Conservation (phyloP, 192 early-diverging fungal genomes). For the Phycomyces nitens region DNA sequence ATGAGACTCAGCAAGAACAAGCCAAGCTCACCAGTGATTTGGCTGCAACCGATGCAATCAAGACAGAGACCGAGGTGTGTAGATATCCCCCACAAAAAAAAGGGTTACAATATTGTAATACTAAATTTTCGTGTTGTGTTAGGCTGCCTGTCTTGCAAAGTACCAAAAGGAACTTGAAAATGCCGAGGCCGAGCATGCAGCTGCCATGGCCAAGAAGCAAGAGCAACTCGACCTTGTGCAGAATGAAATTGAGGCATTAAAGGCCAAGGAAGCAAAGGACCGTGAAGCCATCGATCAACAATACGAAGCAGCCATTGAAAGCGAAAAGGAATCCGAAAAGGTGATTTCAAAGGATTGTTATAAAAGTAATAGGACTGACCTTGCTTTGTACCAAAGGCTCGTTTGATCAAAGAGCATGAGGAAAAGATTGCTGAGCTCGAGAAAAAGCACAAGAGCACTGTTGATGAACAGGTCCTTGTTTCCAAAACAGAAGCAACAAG, state of each 20-base stretch:
- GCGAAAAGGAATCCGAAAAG: constrained; percentile 5
- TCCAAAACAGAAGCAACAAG: neutral
- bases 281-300: neutral
- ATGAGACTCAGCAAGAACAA: constrained; percentile 11
- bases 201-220: neutral
- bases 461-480: neutral
- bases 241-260: constrained; percentile 9
- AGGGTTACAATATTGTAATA: neutral
- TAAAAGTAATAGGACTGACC: too few species aligned
- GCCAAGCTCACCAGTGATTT: neutral
- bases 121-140: neutral
- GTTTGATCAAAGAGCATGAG: constrained; percentile 9
- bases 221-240: constrained; percentile 9
- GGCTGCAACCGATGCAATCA: neutral
- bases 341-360: neutral
- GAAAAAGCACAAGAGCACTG: neutral
- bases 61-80: neutral
- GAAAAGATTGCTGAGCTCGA: constrained; percentile 10
- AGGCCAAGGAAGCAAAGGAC: constrained; percentile 4
- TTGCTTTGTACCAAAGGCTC: too few species aligned
- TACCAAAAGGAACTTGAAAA: constrained; percentile 9
- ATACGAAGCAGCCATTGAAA: constrained; percentile 1
- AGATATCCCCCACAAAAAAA: neutral
- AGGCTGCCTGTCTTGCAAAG: constrained; percentile 2
- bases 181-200: constrained; percentile 1